phyloP scores from a whole-genome alignment of 2,329 filamentous ascomycete genomes.

The Curvularia sp. region DNA sequence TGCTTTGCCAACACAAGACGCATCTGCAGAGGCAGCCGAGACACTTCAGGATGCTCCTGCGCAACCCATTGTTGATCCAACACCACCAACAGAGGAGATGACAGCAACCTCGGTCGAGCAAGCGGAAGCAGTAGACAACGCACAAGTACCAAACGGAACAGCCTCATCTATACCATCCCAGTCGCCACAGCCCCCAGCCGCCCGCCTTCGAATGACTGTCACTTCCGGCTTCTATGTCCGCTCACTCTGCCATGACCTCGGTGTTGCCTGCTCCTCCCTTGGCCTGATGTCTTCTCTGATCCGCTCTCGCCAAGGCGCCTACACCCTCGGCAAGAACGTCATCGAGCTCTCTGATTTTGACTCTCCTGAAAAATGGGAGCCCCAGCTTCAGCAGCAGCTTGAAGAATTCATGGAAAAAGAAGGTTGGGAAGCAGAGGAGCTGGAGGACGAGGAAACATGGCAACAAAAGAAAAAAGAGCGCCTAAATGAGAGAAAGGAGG shows the following conservation, averaged over 20 bases:
- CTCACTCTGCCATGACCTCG: slow-evolving; percentile 90
- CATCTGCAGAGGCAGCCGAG: background rate
- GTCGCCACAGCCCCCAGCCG: slow-evolving; percentile 65
- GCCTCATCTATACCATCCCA: slow-evolving; percentile 1
- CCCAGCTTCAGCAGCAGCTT: slow-evolving; percentile 69
- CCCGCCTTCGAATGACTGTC: slow-evolving; percentile 85
- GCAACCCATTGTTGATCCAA: background rate
- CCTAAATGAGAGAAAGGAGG: slow-evolving; percentile 31
- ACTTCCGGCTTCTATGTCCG: slow-evolving; percentile 97
- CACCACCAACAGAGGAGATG: slow-evolving; percentile 7
- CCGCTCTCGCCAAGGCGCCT: slow-evolving; percentile 81
- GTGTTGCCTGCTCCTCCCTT: slow-evolving; percentile 78
- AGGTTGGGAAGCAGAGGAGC: slow-evolving; percentile 39
- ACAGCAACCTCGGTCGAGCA: background rate
- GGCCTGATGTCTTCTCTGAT: slow-evolving; percentile 86
- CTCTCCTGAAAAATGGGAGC: slow-evolving; percentile 81
- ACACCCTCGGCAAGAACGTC: slow-evolving; percentile 73
- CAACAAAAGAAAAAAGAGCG: slow-evolving; percentile 54
- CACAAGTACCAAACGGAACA: background rate
- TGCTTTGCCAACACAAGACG: slow-evolving; percentile 33
- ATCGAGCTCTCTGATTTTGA: slow-evolving; percentile 79
- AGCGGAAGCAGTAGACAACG: background rate
- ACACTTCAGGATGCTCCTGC: background rate
- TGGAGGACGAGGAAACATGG: slow-evolving; percentile 41
- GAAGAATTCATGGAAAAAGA: slow-evolving; percentile 58